These are phyloP conservation scores for Eucalyptus cloeziana DNA, from an alignment of 345 rosid genomes.

Conservation along the genomic window DNA sequence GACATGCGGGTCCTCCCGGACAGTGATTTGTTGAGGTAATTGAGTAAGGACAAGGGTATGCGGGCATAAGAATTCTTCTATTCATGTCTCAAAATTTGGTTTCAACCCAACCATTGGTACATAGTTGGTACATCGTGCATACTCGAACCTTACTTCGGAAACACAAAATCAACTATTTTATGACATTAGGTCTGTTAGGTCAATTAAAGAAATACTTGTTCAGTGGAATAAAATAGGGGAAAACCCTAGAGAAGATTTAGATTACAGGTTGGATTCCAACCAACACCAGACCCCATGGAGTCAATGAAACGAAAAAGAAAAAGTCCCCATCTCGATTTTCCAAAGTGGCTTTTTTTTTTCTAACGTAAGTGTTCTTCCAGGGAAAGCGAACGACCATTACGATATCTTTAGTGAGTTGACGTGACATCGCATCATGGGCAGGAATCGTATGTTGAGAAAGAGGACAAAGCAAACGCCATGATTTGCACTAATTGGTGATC, in stretches of 20 bases:
- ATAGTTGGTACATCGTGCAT: not conserved
- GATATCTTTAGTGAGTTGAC: not conserved
- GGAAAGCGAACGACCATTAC: not conserved
- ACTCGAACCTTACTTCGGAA: not conserved
- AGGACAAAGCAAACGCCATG: not conserved
- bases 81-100: not conserved
- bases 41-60: not conserved
- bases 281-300: not conserved
- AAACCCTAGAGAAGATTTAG: not conserved
- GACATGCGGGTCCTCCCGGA: not conserved
- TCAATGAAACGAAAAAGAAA: not conserved
- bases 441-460: not conserved
- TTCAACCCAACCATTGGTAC: not conserved
- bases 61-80: not conserved
- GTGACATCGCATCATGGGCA: not conserved
- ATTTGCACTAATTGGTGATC: not conserved
- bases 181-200: not conserved
- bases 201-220: not conserved
- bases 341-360: not conserved
- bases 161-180: not conserved
- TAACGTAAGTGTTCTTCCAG: not conserved
- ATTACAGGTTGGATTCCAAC: not conserved
- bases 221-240: not conserved
- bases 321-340: not conserved
- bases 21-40: not conserved